phyloP scores from a whole-genome alignment of 495 filamentous ascomycete species.

The Aspergillus steynii region DNA sequence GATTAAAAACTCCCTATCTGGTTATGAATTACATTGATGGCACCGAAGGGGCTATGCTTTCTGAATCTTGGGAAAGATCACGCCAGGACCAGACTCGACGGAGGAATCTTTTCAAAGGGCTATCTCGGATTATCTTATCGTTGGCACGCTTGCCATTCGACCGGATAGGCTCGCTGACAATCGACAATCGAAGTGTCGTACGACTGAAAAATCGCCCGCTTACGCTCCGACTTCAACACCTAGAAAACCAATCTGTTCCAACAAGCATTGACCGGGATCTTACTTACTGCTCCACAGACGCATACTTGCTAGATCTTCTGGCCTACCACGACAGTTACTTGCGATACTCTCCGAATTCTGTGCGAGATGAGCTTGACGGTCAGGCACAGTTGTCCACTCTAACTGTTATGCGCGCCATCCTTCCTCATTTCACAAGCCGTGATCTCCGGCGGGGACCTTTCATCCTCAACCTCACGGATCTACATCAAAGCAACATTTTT shows the following conservation, averaged over 20 bases:
- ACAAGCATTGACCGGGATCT: constrained; percentile 24
- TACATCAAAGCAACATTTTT: constrained; percentile 36
- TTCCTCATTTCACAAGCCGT: constrained; percentile 22
- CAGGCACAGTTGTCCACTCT: constrained; percentile 24
- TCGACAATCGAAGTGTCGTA: constrained; percentile 27
- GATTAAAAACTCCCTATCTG: constrained; percentile 25
- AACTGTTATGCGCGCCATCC: constrained; percentile 26
- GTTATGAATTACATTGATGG: constrained; percentile 32
- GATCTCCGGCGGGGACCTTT: constrained; percentile 26
- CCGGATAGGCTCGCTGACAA: constrained; percentile 37
- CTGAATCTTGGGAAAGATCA: constrained; percentile 22
- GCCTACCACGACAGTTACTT: constrained; percentile 29
- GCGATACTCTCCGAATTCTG: constrained; percentile 30
- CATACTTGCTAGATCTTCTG: constrained; percentile 29
- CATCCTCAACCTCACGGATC: constrained; percentile 23
- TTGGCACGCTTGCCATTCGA: constrained; percentile 27
- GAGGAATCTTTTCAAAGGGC: constrained; percentile 25
- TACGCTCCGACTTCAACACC: constrained; percentile 17
- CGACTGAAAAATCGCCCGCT: constrained; percentile 37
- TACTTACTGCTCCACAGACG: constrained; percentile 27
- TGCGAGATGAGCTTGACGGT: constrained; percentile 24
- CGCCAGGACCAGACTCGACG: constrained; percentile 18
- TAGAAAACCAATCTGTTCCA: constrained; percentile 36
- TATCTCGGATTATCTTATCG: constrained; percentile 32
- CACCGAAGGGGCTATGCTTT: constrained; percentile 31